Conservation (phyloP, 2,329 filamentous ascomycete genomes). For the Aspergillus pseudoterreus region DNA sequence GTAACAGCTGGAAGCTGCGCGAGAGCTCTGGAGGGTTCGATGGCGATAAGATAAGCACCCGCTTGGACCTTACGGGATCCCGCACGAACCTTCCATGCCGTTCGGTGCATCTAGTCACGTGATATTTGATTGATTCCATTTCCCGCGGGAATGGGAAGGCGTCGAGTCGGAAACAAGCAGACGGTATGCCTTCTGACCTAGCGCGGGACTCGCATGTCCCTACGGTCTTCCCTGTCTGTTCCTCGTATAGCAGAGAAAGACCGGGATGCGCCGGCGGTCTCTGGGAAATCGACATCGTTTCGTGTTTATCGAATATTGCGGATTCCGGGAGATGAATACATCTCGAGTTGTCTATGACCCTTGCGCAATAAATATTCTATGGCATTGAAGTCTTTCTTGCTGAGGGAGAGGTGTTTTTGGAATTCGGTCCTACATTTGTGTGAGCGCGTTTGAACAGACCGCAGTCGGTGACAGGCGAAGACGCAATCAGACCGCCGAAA, state of each 20-base stretch:
- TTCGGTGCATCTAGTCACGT: constrained; percentile 9
- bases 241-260: not conserved
- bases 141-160: too few species aligned
- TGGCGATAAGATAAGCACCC: constrained; percentile 21
- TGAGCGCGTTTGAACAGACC: constrained; percentile 9
- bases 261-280: not conserved
- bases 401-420: constrained; percentile 61
- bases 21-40: constrained; percentile 11
- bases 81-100: constrained; percentile 14
- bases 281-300: not conserved
- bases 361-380: constrained; percentile 83
- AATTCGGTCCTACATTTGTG: constrained; percentile 65
- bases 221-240: too few species aligned
- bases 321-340: constrained; percentile 75
- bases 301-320: constrained; percentile 59
- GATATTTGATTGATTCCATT: not conserved
- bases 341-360: constrained; percentile 75
- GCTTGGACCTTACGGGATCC: constrained; percentile 3
- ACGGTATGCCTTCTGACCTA: too few species aligned
- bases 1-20: constrained; percentile 2
- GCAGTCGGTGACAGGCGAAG: not conserved
- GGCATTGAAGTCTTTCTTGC: constrained; percentile 80
- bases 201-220: too few species aligned
- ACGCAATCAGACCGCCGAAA: constrained; percentile 2
- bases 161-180: too few species aligned